Base-by-base conservation (phyloP, 805 yeast species). In the Schizosaccharomyces pombe region DNA sequence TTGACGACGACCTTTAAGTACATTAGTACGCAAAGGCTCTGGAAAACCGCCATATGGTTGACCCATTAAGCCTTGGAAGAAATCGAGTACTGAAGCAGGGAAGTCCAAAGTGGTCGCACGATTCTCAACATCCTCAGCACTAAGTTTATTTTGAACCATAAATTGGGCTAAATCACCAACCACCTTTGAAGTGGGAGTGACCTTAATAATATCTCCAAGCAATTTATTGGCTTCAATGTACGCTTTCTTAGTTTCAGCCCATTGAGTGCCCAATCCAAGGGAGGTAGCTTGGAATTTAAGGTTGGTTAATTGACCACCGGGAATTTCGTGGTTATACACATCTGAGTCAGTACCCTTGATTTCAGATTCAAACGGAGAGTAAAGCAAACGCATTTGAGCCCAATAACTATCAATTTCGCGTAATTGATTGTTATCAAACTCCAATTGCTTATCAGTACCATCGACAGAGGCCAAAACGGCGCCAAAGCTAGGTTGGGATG, bases 11-110 rank as follows among this genome's bases (percentile, higher is more conserved):
- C 87, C 93, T 63, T 79, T 78, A 64, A 91, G 78, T 58, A 91
- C 76, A 68, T 87, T 85, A 40, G 95, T 75, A 72, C 99, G 80
- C 69, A 91, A 75, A 40, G 99, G 98, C 72, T 91, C 99, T 57
- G 99, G 98, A 94, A 91, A 91, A 6, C 99, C 99, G 61, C 98
- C 99, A 67, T 85, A 85, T 64, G 99, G 99, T 61, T 91, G 91
- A 67, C 99, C 99, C 84, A 91, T 91, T 67, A 91, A 76, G 63
- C 99, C 99, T 74, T 91, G 95, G 76, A 91, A 86, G 78, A 91
- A 91, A 70, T 91, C 99, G 67, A 91, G 76, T 16, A 91, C 95
- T 22, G 97, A 89, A 65, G 83, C 96, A 59, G 98, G 99, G 95
- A 91, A 89, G 70, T 91, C 98, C 62, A 91, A 76, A 56, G 85